Evolutionary conservation across 495 filamentous ascomycete species (phyloP).

Genomic region (Neurospora tetrasperma): DNA sequence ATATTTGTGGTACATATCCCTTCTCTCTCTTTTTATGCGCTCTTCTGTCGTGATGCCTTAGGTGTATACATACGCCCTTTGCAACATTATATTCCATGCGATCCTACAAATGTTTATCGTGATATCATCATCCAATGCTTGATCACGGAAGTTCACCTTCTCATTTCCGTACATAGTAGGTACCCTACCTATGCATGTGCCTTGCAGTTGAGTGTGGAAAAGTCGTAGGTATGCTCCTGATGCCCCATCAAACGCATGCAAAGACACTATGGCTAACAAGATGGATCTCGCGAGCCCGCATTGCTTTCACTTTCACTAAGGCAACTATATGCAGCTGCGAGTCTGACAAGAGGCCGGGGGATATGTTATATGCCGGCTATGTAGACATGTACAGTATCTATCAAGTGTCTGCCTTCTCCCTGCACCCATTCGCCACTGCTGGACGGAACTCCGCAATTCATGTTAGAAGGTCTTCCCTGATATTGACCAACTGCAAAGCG

Average conservation of each 20-base stretch:
- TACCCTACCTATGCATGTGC: background rate
- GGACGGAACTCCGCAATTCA: background rate
- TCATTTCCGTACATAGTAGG: background rate
- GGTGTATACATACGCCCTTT: background rate
- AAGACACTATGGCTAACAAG: background rate
- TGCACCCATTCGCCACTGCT: background rate
- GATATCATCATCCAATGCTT: background rate
- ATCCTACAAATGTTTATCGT: background rate
- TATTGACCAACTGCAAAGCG: background rate
- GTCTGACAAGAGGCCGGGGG: background rate
- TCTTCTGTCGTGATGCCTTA: background rate
- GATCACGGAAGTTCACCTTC: background rate
- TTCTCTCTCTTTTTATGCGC: background rate
- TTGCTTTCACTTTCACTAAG: background rate
- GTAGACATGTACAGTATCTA: background rate
- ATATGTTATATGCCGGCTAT: background rate
- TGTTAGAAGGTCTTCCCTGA: background rate
- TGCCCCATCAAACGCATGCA: background rate
- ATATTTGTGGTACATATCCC: background rate
- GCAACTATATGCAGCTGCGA: background rate
- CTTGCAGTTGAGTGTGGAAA: background rate
- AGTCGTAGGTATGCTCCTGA: background rate
- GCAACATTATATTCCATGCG: background rate
- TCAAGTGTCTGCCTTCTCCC: background rate
- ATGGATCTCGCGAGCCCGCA: background rate